Evolutionary conservation across 805 yeast genomes (phyloP), one percentile per base, ranked within the genome.

Genomic region (Priceomyces castillae): DNA sequence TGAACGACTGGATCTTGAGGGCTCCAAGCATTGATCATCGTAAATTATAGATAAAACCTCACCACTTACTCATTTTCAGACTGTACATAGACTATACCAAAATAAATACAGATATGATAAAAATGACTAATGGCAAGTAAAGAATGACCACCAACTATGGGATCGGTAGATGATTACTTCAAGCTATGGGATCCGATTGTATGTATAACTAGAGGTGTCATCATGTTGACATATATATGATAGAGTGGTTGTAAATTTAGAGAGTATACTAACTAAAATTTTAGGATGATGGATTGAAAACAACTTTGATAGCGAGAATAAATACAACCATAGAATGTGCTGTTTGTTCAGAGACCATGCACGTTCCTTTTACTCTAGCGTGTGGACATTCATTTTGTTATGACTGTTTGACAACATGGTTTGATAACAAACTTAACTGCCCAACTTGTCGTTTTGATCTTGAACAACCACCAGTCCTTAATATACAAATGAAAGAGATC

Each of bases 331-430:
- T 76, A 30, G 76, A 71, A 47, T 86, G 94, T 56, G 71, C 84
- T 5, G 73, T 86, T 9, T 86, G 94, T 54, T 81, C 82, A 28
- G 92, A 85, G 41, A 62, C 76, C 39, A 80, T 85, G 84, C 75
- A 71, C 48, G 74, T 76, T 2, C 92, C 94, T 1, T 78, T 81
- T 52, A 66, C 78, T 52, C 68, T 81, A 0, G 59, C 69, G 10
- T 86, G 94, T 64, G 92, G 92, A 2, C 94, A 86, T 57, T 77
- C 84, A 23, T 84, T 80, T 52, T 86, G 92, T 60, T 85, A 85
- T 56, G 76, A 67, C 17, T 67, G 92, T 57, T 57, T 84, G n/a
- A 64, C 68, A 15, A 70, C 73, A 18, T 85, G 94, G 92, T 75
- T 84, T 37, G 65, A 65, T 12, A 73, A 65, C 34, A 77, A 75